Conservation (phyloP, 1,284 basidiomycete species). For the Anthracocystis setariae region DNA sequence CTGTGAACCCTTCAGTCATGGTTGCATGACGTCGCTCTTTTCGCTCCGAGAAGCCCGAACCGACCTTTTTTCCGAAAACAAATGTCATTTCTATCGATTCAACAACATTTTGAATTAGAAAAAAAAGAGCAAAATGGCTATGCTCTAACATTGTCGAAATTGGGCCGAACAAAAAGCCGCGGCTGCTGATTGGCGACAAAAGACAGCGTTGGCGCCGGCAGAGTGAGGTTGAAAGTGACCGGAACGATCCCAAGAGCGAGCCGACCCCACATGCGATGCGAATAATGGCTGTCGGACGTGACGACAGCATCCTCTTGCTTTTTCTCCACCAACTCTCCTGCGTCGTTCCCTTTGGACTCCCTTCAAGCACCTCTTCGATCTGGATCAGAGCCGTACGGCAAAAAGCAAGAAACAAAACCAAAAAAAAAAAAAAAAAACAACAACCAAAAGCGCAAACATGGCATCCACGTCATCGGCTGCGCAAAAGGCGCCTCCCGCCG, state of each 20-base stretch:
- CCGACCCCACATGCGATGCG: too few species aligned
- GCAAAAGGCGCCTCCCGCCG: conserved; percentile 19
- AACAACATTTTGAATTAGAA: background rate
- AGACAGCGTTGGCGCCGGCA: background rate
- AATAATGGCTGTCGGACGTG: too few species aligned
- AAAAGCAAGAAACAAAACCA: background rate
- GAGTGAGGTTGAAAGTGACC: conserved; percentile 34
- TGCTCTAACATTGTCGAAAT: background rate
- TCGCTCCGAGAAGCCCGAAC: conserved; percentile 1
- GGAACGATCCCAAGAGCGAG: conserved; percentile 1
- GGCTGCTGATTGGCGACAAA: background rate
- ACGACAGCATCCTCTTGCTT: too few species aligned
- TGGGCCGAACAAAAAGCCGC: background rate
- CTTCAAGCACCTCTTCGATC: background rate
- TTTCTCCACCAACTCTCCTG: too few species aligned
- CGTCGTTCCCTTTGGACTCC: too few species aligned
- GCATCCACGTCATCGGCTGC: conserved; percentile 5
- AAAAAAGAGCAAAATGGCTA: background rate
- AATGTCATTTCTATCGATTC: background rate
- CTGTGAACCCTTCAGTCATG: too few species aligned
- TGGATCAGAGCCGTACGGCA: background rate
- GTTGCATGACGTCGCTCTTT: background rate
- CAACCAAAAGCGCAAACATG: too few species aligned
- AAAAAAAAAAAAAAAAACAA: background rate
- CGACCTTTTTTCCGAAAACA: too few species aligned